Percentiles rank a stretch among this genome's conserved stretches.
These are phyloP conservation scores for Saccharomyces hybrid DNA, from an alignment of 1,139 yeast species.

Conservation along the genomic window DNA sequence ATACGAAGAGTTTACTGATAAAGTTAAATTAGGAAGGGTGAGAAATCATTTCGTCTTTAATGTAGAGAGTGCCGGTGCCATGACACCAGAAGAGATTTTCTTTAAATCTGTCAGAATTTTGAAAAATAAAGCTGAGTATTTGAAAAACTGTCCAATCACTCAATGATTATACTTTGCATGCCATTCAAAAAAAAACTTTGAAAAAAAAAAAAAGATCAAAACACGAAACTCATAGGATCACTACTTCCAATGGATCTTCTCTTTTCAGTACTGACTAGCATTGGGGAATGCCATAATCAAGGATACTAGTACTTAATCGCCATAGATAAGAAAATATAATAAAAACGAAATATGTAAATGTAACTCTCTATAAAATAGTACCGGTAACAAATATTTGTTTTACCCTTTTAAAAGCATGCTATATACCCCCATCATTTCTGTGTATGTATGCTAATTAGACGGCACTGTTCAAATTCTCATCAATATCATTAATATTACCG, in stretches of 20 bases:
- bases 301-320: neutral
- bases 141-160: slow-evolving; percentile 70
- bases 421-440: neutral
- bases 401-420: neutral
- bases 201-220: slow-evolving; percentile 3
- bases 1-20: slow-evolving; percentile 82
- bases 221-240: no score
- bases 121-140: slow-evolving; percentile 76
- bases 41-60: slow-evolving; percentile 92
- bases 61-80: slow-evolving; percentile 92
- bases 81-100: slow-evolving; percentile 93
- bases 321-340: neutral
- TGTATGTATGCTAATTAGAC: neutral
- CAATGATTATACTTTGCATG: slow-evolving; percentile 34
- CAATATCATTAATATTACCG: slow-evolving; percentile 4
- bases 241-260: neutral
- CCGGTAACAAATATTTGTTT: slow-evolving; percentile 25
- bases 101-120: slow-evolving; percentile 80
- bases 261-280: neutral
- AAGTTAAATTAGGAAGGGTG: slow-evolving; percentile 83
- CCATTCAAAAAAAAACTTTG: neutral
- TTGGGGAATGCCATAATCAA: neutral
- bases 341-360: slow-evolving; percentile 8
- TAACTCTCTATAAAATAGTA: slow-evolving; percentile 12
- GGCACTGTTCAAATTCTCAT: slow-evolving; percentile 12